Evolutionary conservation across 2,329 filamentous ascomycete species (phyloP), one percentile per base, ranked within the genome.

Genomic region (Diaporthe batatas): DNA sequence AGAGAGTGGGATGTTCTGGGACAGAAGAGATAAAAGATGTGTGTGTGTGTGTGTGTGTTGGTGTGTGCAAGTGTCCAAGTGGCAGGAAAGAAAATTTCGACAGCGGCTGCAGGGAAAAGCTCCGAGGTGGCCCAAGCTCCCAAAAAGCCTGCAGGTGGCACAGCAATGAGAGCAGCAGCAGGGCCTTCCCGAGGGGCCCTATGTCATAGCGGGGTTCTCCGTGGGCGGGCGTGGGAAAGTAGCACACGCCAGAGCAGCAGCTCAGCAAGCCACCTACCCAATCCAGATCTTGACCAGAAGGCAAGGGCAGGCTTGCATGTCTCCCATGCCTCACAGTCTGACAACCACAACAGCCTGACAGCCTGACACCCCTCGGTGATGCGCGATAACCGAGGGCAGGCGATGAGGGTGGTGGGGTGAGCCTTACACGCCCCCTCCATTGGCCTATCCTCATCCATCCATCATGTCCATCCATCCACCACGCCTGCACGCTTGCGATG

Each of bases 351-450:
- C 21, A 36, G 44, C 29, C 47, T 59, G 55, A 62, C 39, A 39
- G 25, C 53, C 57, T 69, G 36, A 47, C 53, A 54, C 23, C 55
- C 34, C 44, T 51, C 68, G 51, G 44, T 44, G 68, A 70, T 70
- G 55, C 68, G 68, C 68, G 68, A 70, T 70, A 70, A 49, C 68
- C 68, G 68, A 70, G 55, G 42, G 47, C 32, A 67, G 47, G 32
- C 62, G 47, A 67, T 67, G 62, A 51, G 47, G 32, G 62, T 34
- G 39, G 59, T 65, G 62, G 62, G 29, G 62, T 65, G 62, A 23
- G 29, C 62, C 36, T 47, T 36, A 32, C n/a, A 53, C 62, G 14
- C 32, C 32, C 44, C 44, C 32, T 39, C 62, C 62, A 59, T 0
- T 42, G 39, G 32, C 25, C n/a, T 23, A 6, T 29, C 21, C 44